Evolutionary conservation across 176 grass and related monocot genomes (phyloP), one percentile per base, ranked within the genome.

Genomic region (Oryza meridionalis): DNA sequence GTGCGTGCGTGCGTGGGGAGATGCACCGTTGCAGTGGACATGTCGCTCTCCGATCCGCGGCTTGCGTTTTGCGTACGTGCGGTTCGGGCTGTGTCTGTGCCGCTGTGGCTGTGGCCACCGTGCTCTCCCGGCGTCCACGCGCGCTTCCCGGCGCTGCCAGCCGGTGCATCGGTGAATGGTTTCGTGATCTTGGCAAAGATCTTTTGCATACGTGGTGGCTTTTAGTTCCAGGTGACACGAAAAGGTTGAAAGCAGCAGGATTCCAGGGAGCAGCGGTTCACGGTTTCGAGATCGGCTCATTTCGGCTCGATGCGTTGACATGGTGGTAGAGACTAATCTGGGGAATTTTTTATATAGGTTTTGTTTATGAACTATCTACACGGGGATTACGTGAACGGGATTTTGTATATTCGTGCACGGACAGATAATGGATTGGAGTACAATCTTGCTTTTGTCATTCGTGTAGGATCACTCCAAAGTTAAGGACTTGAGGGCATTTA

Each of bases 151-250:
- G 81, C n/a, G 58, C 42, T 17, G 55, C 16, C 66, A 65, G 49
- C 7, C 21, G 12, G 43, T 40, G 50, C 65, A 58, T 58, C 53
- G 53, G 14, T 38, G 42, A 17, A 4, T 32, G 38, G 43, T 51
- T 53, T 62, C n/a, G 7, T n/a, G 70, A 38, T 73, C 64, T 32
- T 79, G 69, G 37, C 81, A 80, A 67, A 58, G 62, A 80, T 69
- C 76, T 5, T 5, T 75, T 75, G 76, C 62, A 63, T 80, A 70
- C 47, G 38, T 40, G 76, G 40, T 11, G 76, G 70, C 46, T 37
- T 26, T 37, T 31, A 31, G 62, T 17, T 80, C 76, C 81, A 62
- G 69, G 76, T 75, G 86, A 88, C 81, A 62, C 61, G 15, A 4
- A 15, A 88, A 84, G 72, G 55, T 77, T 17, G 15, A 88, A 65